Conservation (phyloP, 306 rosid species). For the Quercus agrifolia region DNA sequence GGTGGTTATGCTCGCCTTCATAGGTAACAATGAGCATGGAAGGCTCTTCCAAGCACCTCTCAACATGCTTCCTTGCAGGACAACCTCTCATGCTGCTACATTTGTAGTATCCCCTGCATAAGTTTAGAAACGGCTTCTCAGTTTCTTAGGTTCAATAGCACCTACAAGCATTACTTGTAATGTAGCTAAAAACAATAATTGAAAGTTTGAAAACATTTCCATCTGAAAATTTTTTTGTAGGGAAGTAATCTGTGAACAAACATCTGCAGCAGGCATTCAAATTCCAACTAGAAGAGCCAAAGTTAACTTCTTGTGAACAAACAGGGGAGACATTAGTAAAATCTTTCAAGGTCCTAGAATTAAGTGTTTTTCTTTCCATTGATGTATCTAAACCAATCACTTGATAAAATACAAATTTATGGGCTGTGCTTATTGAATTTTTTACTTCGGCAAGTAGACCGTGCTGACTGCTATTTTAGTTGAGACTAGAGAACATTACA, state of each 20-base stretch:
- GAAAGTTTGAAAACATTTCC: not conserved
- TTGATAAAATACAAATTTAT: not conserved
- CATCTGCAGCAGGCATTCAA: not conserved
- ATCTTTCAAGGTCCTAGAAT: constrained; percentile 1
- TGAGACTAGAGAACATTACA: constrained; percentile 8
- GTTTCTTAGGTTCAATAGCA: constrained; percentile 8
- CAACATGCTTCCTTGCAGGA: constrained; percentile 99
- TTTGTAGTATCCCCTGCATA: constrained; percentile 93
- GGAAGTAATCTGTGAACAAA: not conserved
- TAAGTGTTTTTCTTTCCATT: constrained; percentile 2
- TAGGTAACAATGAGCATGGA: constrained; percentile 93
- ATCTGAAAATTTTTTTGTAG: not conserved
- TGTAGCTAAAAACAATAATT: not conserved
- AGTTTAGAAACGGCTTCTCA: not conserved
- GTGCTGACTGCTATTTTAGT: not conserved
- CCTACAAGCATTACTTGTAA: not conserved
- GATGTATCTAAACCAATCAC: constrained; percentile 2
- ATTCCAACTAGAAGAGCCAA: constrained; percentile 11
- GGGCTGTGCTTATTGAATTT: not conserved
- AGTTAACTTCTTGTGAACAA: constrained; percentile 3
- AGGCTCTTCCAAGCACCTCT: constrained; percentile 93
- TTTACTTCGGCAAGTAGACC: not conserved
- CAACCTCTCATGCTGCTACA: constrained; percentile 99
- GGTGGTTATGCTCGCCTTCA: constrained; percentile 97
- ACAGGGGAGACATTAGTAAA: not conserved